Evolutionary conservation across 139 green algal species (phyloP).

Genomic region (Tetratostichococcus sp.): DNA sequence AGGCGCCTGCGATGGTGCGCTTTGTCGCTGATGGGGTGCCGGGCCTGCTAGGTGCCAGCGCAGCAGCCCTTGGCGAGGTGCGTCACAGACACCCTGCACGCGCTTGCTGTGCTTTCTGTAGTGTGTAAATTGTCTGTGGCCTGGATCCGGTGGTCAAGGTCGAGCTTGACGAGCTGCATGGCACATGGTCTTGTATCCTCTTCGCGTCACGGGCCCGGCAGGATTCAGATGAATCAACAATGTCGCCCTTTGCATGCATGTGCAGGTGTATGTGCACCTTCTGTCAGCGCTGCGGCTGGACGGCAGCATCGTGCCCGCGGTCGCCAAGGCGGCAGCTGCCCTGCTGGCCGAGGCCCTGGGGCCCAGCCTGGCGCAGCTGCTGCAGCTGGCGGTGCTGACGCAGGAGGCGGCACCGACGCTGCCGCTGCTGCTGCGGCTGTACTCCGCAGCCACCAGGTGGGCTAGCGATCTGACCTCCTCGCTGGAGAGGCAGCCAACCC

Average conservation of each 20-base stretch:
- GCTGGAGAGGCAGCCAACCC: no score
- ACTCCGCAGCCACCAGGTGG: background rate
- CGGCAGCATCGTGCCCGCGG: background rate
- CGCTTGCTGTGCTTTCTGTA: no score
- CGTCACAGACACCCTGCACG: no score
- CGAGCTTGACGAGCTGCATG: no score
- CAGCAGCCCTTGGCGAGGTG: background rate
- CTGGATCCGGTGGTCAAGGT: no score
- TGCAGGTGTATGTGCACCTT: background rate
- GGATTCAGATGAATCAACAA: no score
- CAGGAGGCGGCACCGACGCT: background rate
- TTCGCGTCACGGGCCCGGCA: no score
- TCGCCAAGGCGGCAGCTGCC: background rate
- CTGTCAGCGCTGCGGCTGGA: background rate
- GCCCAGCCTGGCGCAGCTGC: background rate
- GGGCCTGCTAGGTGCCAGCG: background rate
- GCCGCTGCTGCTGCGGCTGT: slow-evolving; percentile 11
- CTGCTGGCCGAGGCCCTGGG: background rate
- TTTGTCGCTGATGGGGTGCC: background rate
- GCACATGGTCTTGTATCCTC: no score
- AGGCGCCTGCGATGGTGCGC: background rate
- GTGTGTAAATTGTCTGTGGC: no score
- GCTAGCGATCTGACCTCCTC: background rate
- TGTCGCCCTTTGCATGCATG: no score
- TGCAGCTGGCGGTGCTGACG: background rate